Conservation (phyloP, 768 basidiomycete genomes). For the Termitomyces sp. region DNA sequence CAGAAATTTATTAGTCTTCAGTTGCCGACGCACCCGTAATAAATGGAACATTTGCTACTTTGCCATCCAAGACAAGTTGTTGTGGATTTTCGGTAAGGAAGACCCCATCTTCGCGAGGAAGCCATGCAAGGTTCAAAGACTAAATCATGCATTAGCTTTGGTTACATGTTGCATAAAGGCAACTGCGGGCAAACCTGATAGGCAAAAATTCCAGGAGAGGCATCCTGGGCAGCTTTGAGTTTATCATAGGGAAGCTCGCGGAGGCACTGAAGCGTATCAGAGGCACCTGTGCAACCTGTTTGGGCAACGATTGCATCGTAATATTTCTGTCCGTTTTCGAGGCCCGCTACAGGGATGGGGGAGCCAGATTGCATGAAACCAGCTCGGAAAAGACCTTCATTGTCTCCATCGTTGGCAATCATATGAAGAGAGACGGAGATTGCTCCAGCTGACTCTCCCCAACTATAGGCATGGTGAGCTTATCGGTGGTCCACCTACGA, state of each 20-base stretch:
- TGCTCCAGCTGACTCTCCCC: slow-evolving; percentile 56
- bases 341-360: slow-evolving; percentile 38
- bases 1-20: not conserved
- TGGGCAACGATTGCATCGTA: slow-evolving; percentile 38
- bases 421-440: slow-evolving; percentile 47
- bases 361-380: slow-evolving; percentile 48
- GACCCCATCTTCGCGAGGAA: slow-evolving; percentile 47
- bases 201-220: slow-evolving; percentile 34
- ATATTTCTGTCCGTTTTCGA: slow-evolving; percentile 38
- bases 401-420: slow-evolving; percentile 38
- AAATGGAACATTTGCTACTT: slow-evolving; percentile 43
- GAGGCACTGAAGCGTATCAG: slow-evolving; percentile 40
- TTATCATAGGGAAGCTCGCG: slow-evolving; percentile 29
- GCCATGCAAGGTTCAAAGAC: slow-evolving; percentile 39
- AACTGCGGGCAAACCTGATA: slow-evolving; percentile 30
- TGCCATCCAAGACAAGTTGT: slow-evolving; percentile 34
- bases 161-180: not conserved
- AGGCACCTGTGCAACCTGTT: slow-evolving; percentile 32
- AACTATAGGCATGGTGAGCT: slow-evolving; percentile 22
- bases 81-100: slow-evolving; percentile 41
- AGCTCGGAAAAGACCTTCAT: slow-evolving; percentile 43
- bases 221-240: slow-evolving; percentile 38
- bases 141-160: slow-evolving; percentile 11
- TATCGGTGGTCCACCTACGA: not conserved
- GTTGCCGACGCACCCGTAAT: slow-evolving; percentile 29